Conservation (phyloP, 352 stramenopile species). For the Pythium dissimile region DNA sequence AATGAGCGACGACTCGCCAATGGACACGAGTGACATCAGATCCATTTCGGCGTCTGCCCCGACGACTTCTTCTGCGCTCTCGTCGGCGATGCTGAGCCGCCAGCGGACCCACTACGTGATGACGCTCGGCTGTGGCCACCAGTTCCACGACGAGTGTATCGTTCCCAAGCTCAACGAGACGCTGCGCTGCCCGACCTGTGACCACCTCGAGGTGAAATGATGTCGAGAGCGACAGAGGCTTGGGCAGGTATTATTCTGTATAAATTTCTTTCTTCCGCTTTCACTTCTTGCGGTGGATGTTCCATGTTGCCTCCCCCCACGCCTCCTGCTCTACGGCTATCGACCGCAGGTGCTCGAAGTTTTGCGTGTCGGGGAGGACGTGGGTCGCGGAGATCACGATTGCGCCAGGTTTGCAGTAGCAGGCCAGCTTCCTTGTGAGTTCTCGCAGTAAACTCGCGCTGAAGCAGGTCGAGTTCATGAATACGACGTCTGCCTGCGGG, state of each 20-base stretch:
- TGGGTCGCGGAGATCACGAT: conserved; percentile 65
- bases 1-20: conserved; percentile 23
- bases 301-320: conserved; percentile 59
- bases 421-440: conserved; percentile 39
- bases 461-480: conserved; percentile 92
- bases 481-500: conserved; percentile 57
- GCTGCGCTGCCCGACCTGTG: conserved; percentile 62
- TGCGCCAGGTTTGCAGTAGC: conserved; percentile 47
- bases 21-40: conserved; percentile 1
- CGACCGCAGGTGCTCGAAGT: conserved; percentile 38
- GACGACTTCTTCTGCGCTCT: background rate
- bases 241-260: too few species aligned
- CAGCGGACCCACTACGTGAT: conserved; percentile 55
- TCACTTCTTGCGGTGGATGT: conserved; percentile 46
- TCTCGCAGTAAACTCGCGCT: conserved; percentile 55
- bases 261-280: background rate
- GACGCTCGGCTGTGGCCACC: conserved; percentile 67
- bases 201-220: conserved; percentile 35
- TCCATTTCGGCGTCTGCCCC: conserved; percentile 10
- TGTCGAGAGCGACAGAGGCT: background rate
- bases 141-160: conserved; percentile 85
- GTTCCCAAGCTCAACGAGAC: conserved; percentile 72
- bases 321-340: conserved; percentile 53
- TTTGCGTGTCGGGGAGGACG: conserved; percentile 37
- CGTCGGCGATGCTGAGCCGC: conserved; percentile 7